These are phyloP conservation scores for Auriscalpium vulgare DNA, from an alignment of 768 basidiomycete genomes.

Conservation along the genomic window DNA sequence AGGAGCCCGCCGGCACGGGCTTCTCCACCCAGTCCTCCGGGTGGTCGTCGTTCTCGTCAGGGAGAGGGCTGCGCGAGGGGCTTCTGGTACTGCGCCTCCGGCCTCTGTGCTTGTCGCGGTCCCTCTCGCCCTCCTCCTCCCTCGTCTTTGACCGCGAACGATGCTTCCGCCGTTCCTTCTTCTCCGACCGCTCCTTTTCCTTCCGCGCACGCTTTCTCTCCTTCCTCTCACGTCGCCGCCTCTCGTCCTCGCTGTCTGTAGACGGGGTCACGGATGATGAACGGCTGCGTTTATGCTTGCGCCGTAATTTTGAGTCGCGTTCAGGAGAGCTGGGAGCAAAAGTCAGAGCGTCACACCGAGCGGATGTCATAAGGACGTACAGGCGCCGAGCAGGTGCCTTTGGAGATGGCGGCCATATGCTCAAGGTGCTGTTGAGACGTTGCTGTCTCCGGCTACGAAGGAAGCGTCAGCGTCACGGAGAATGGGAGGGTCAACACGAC, in stretches of 20 bases:
- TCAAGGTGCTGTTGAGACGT: conserved; percentile 45
- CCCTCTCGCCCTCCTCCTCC: conserved; percentile 22
- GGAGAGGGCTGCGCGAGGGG: conserved; percentile 14
- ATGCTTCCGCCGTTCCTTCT: conserved; percentile 28
- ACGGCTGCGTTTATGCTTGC: conserved; percentile 43
- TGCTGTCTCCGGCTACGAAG: conserved; percentile 57
- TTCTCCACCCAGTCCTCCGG: conserved; percentile 71
- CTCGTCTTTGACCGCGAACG: conserved; percentile 11
- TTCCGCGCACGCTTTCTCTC: conserved; percentile 49
- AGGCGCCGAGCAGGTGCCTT: conserved; percentile 51
- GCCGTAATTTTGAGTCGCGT: conserved; percentile 42
- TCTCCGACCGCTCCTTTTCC: conserved; percentile 38
- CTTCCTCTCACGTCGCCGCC: conserved; percentile 48
- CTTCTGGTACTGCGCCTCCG: conserved; percentile 25
- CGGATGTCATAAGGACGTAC: conserved; percentile 29
- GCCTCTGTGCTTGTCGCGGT: conserved; percentile 9
- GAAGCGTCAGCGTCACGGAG: conserved; percentile 1
- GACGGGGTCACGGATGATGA: conserved; percentile 39
- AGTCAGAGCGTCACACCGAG: background rate
- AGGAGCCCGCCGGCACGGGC: conserved; percentile 23
- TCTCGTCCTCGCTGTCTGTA: conserved; percentile 45
- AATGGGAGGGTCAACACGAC: conserved; percentile 14
- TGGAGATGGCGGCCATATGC: conserved; percentile 82
- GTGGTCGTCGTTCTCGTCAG: conserved; percentile 21
- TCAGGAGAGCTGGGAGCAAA: conserved; percentile 42